Percentiles rank a stretch among this genome's conserved stretches.
phyloP scores from a whole-genome alignment of 192 early-diverging fungal genomes.

The Mortierella claussenii region DNA sequence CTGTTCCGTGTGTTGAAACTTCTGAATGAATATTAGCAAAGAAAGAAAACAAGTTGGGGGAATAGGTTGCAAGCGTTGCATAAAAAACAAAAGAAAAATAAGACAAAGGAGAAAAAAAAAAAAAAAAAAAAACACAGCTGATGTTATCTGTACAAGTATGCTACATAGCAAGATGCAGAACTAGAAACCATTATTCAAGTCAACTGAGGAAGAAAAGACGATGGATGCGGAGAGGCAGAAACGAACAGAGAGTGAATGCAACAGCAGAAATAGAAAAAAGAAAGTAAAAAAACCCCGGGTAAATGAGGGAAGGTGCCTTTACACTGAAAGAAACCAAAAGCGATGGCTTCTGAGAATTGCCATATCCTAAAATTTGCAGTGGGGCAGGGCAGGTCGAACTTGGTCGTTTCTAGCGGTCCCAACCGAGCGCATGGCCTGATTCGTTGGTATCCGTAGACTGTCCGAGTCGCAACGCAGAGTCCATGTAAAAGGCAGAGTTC shows the following conservation, averaged over 20 bases:
- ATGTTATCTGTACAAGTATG: background rate
- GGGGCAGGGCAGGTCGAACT: no score
- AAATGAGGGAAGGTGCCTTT: background rate
- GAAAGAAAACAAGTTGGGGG: background rate
- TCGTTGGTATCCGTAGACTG: constrained; percentile 9
- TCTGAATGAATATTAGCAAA: background rate
- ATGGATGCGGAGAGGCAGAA: background rate
- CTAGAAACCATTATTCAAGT: background rate
- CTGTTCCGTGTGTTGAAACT: background rate
- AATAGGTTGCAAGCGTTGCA: background rate
- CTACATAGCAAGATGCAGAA: background rate
- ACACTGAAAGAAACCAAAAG: background rate
- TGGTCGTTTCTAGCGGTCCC: constrained; percentile 20
- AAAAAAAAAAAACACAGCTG: background rate
- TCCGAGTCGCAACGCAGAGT: constrained; percentile 7
- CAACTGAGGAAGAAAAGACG: background rate
- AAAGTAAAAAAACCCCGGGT: background rate
- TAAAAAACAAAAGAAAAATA: background rate
- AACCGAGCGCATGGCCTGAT: constrained; percentile 8
- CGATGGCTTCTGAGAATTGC: no score
- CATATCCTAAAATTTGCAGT: no score
- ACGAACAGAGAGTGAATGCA: background rate
- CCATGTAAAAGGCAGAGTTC: constrained; percentile 21
- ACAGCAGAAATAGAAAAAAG: background rate
- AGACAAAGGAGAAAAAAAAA: constrained; percentile 6